Percentiles rank a stretch among this genome's conserved stretches.
Conservation (phyloP, 2,329 filamentous ascomycete species). For the Cladosporium austrohemisphaericum region DNA sequence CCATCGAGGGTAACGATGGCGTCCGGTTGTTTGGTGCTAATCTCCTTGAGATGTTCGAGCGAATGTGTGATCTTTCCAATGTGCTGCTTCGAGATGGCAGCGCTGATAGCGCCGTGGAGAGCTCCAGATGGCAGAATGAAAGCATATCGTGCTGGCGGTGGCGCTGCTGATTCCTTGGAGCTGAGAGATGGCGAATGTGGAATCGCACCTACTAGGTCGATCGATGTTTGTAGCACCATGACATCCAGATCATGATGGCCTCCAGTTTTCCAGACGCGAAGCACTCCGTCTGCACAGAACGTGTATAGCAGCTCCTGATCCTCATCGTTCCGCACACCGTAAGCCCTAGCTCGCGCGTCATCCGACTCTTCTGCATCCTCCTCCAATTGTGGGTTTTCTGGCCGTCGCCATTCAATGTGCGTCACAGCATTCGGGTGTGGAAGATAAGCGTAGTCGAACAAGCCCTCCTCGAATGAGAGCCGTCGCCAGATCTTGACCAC, state of each 20-base stretch:
- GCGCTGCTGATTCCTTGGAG: conserved; percentile 30
- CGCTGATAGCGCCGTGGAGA: conserved; percentile 62
- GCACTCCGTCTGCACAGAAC: conserved; percentile 71
- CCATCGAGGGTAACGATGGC: conserved; percentile 82
- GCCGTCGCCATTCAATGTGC: conserved; percentile 75
- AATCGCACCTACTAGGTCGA: conserved; percentile 72
- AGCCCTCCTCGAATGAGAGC: conserved; percentile 77
- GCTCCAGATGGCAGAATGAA: conserved; percentile 81
- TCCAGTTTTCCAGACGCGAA: conserved; percentile 79
- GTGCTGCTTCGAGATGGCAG: conserved; percentile 48
- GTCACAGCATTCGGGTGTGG: conserved; percentile 80
- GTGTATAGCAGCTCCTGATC: conserved; percentile 85
- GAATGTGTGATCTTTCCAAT: conserved; percentile 59
- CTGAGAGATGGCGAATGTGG: conserved; percentile 29
- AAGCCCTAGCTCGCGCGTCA: conserved; percentile 43
- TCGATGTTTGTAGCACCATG: conserved; percentile 73
- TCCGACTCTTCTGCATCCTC: conserved; percentile 61
- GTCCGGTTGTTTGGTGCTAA: conserved; percentile 81
- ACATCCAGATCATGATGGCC: conserved; percentile 69
- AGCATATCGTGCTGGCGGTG: conserved; percentile 55
- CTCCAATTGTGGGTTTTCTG: conserved; percentile 34
- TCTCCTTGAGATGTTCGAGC: conserved; percentile 77
- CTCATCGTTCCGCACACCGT: conserved; percentile 26
- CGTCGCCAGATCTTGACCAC: conserved; percentile 92
- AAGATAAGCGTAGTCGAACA: conserved; percentile 88